Evolutionary conservation across 2,329 filamentous ascomycete genomes (phyloP).

Genomic region (Diaporthe helianthi): DNA sequence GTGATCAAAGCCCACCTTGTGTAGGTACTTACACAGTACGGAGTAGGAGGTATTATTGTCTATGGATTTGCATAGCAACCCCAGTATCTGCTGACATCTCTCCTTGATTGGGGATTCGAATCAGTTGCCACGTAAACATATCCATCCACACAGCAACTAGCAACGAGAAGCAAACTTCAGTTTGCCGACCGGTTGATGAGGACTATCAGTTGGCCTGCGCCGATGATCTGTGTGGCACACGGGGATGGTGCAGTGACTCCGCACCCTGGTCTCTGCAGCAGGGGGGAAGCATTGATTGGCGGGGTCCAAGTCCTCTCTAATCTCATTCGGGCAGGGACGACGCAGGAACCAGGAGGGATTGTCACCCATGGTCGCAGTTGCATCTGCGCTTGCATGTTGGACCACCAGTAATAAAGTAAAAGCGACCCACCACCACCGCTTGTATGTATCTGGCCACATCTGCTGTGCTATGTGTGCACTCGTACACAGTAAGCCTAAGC

Average conservation of each 20-base stretch:
- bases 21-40: no score
- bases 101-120: conserved; percentile 5
- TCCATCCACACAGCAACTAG: conserved; percentile 10
- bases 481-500: not conserved
- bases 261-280: conserved; percentile 5
- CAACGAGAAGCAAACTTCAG: conserved; percentile 1
- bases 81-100: not conserved
- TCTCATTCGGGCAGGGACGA: conserved; percentile 29
- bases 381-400: conserved; percentile 4
- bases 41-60: no score
- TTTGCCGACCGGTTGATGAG: not conserved
- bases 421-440: conserved; percentile 1
- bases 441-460: no score
- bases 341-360: conserved; percentile 27
- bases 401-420: not conserved
- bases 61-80: not conserved
- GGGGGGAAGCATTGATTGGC: conserved; percentile 26
- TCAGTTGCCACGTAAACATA: conserved; percentile 22
- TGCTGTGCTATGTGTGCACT: conserved; percentile 4
- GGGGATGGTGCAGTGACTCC: conserved; percentile 2
- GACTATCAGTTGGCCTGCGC: not conserved
- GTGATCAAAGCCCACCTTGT: not conserved
- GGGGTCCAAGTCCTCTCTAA: conserved; percentile 26
- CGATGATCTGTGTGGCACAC: conserved; percentile 8
- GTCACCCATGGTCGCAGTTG: not conserved